Evolutionary conservation across 495 filamentous ascomycete genomes (phyloP), one percentile per base, ranked within the genome.

Genomic region (Hypoxylon intermedium): DNA sequence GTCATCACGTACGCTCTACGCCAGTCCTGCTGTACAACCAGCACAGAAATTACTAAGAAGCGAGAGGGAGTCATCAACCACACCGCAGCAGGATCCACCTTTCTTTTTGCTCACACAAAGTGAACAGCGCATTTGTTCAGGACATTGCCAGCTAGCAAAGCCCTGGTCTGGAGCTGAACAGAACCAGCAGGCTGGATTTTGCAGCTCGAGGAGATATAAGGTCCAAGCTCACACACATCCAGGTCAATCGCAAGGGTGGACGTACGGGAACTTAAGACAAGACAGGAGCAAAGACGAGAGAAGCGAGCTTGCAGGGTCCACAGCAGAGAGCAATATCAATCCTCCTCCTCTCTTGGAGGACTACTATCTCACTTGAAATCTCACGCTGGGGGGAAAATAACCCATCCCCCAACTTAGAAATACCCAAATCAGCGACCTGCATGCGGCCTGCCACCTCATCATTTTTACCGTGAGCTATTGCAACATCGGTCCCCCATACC

Each of bases 381-480:
- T 67, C 48, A 71, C 65, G 52, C 68, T 53, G 60, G 54, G 66
- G 56, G 62, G 38, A 53, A 66, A 54, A n/a, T n/a, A n/a, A 55
- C 28, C 43, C 54, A 59, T 58, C 68, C 68, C 66, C 68, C 66
- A 71, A 71, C 60, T 67, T 60, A 67, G 62, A 58, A 53, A 67
- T 71, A 67, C 68, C 68, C 68, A 65, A 71, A 71, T 60, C 56
- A 71, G 65, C 68, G 58, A 71, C 68, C 53, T 71, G 68, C 68
- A 71, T 71, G 48, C 47, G 55, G 59, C 63, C 68, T 71, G 68
- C 65, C 68, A 71, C 68, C 68, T 71, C 68, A 69, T 60, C 66
- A 58, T 63, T 67, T 62, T 67, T 67, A 67, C 63, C 65, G 63
- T 67, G 68, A 69, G 68, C 68, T 71, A 66, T 69, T 71, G 68